Evolutionary conservation across 768 basidiomycete species (phyloP), one percentile per base, ranked within the genome.

Genomic region (Termitomyces eurrhizus): DNA sequence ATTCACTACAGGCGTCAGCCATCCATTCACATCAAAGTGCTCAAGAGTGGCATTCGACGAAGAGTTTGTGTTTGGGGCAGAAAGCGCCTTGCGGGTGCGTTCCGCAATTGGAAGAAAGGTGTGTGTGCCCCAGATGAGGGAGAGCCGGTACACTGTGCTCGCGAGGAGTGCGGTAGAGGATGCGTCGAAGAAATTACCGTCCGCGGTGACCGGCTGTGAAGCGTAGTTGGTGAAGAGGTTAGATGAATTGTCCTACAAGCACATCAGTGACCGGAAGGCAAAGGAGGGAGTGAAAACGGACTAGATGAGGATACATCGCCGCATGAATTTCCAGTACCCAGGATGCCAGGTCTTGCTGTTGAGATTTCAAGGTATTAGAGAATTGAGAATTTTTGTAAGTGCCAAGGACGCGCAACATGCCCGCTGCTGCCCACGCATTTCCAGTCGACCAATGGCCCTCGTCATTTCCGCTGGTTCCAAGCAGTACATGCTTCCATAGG

Each of bases 371-470:
- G 7, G 72, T 68, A 35, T 74, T 74, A 1, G 80, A 75, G 62
- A 77, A 91, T 52, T 79, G 73, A 0, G 90, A 90, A 36, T 82
- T 74, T 64, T 82, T 77, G 59, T 93, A 87, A 1, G 91, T 93
- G 2, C 83, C 86, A 0, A 90, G 77, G 3, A 95, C 93, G 7
- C 93, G 86, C 11, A 92, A 76, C 82, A 93, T 93, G 1, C 94
- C 93, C 18, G 86, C 89, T 0, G 92, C 91, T 0, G 90, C 94
- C 94, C 94, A 96, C 3, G 78, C 93, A 59, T 95, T 94, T 0
- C 93, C 93, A 4, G 92, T 92, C 1, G 89, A 83, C 92, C 91
- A 95, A 66, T 89, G 87, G 0, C 91, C 90, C 4, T 73, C 65
- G 65, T 95, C 92, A 24, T 72, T 79, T 29, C 73, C 76, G 32